Base-by-base conservation (phyloP, 345 rosid genomes). In the Garcia nutans region DNA sequence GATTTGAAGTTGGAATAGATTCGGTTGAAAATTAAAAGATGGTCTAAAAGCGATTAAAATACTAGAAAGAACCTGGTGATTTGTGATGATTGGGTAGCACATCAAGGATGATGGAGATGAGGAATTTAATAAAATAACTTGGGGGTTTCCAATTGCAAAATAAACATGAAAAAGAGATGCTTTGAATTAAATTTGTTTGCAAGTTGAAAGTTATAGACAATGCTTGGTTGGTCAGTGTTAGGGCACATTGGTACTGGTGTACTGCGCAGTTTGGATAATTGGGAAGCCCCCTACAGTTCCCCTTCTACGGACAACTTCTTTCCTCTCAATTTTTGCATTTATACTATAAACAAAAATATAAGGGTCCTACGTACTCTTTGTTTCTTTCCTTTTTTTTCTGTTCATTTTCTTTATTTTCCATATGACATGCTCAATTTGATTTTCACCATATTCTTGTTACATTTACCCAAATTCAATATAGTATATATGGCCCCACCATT, bases 161-260 rank as follows among this genome's bases (percentile, higher is more conserved):
- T 16, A 63, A 64, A 54, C 50, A 47, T 28, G 37, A 33, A 10
- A 6, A n/a, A 2, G 16, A 42, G 70, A 65, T 65, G 52, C 15
- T 58, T 15, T 47, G 10, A 37, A 37, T 37, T 5, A 33, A 37
- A 47, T 45, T 10, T 4, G 28, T 57, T 23, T 42, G 75, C 75
- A 47, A 64, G 69, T 33, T 74, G 70, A 64, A 52, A n/a, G 33
- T 74, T 11, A 1, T 2, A 15, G 62, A 19, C 52, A 64, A 9
- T 50, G 10, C 11, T 65, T 45, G 49, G 49, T 17, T 70, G 41
- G 68, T 79, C 79, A 70, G 68, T 70, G 76, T 64, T 63, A 62
- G 68, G 57, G 73, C 78, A 54, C 74, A 55, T 68, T 28, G 47
- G 75, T 70, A 55, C 73, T 58, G 69, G 50, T 76, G 62, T 28